phyloP scores from a whole-genome alignment of 495 filamentous ascomycete species.

The Neurospora discreta region DNA sequence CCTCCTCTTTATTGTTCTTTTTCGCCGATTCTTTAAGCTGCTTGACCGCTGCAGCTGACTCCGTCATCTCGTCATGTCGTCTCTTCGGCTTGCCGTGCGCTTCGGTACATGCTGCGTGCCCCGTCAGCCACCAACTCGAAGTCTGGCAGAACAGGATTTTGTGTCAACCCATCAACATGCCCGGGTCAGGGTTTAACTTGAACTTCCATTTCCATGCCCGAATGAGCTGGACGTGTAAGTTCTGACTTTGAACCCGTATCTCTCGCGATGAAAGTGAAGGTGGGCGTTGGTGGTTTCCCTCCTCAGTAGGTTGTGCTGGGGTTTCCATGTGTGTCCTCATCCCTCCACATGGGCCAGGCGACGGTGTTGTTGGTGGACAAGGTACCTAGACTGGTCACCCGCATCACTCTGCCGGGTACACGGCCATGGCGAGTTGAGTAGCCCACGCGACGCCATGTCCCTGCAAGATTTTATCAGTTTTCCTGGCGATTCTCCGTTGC shows the following conservation, averaged over 20 bases:
- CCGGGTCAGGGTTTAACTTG: not conserved
- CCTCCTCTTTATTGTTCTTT: not conserved
- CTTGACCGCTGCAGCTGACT: conserved; percentile 13
- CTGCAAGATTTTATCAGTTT: not conserved
- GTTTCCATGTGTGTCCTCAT: not conserved
- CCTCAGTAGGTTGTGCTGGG: not conserved
- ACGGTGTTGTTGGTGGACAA: not conserved
- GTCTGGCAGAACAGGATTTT: not conserved
- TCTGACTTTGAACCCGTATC: not conserved
- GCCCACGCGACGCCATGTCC: not conserved
- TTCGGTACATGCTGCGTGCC: conserved; percentile 7
- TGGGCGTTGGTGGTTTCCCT: not conserved
- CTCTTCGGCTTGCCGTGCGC: conserved; percentile 6
- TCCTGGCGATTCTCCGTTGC: not conserved
- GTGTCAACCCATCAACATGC: not conserved
- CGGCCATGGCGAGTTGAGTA: not conserved
- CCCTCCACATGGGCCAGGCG: not conserved
- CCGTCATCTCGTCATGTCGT: conserved; percentile 1
- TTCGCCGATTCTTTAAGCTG: conserved; percentile 1
- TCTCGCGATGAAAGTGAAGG: not conserved
- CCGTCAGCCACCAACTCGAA: conserved; percentile 3
- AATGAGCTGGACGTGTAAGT: not conserved
- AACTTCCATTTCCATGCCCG: not conserved
- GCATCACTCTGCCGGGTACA: not conserved
- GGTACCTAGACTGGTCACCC: not conserved